These are phyloP conservation scores for Botrytis deweyae DNA, from an alignment of 2,329 filamentous ascomycete species.

Conservation along the genomic window DNA sequence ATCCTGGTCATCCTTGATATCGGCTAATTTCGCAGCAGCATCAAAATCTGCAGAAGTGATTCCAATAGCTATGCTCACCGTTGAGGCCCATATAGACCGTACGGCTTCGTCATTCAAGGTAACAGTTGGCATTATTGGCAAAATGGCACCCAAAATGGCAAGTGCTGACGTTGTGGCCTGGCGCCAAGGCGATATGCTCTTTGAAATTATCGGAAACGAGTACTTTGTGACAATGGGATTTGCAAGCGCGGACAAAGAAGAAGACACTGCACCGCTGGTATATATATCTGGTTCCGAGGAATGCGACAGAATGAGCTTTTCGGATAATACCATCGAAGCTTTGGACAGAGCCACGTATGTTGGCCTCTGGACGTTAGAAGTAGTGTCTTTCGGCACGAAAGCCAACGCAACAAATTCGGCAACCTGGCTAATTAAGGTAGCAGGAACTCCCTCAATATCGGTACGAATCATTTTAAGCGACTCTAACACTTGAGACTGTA, in stretches of 20 bases:
- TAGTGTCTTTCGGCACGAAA: slow-evolving; percentile 48
- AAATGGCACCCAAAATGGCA: slow-evolving; percentile 63
- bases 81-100: slow-evolving; percentile 66
- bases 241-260: slow-evolving; percentile 65
- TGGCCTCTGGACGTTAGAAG: slow-evolving; percentile 51
- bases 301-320: slow-evolving; percentile 59
- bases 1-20: slow-evolving; percentile 66
- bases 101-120: slow-evolving; percentile 47
- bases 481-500: slow-evolving; percentile 70
- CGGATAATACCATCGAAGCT: slow-evolving; percentile 69
- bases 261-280: slow-evolving; percentile 62
- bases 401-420: slow-evolving; percentile 71
- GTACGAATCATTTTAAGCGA: slow-evolving; percentile 67
- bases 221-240: slow-evolving; percentile 79
- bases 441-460: slow-evolving; percentile 62
- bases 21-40: slow-evolving; percentile 44
- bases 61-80: slow-evolving; percentile 65
- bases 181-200: slow-evolving; percentile 72
- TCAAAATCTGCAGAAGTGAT: slow-evolving; percentile 65
- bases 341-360: slow-evolving; percentile 92
- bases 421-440: slow-evolving; percentile 66
- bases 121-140: slow-evolving; percentile 58
- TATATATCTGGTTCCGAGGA: slow-evolving; percentile 67
- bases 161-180: slow-evolving; percentile 72
- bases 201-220: slow-evolving; percentile 68